phyloP scores from a whole-genome alignment of 2,329 filamentous ascomycete genomes.

The Trichoderma atroviride region DNA sequence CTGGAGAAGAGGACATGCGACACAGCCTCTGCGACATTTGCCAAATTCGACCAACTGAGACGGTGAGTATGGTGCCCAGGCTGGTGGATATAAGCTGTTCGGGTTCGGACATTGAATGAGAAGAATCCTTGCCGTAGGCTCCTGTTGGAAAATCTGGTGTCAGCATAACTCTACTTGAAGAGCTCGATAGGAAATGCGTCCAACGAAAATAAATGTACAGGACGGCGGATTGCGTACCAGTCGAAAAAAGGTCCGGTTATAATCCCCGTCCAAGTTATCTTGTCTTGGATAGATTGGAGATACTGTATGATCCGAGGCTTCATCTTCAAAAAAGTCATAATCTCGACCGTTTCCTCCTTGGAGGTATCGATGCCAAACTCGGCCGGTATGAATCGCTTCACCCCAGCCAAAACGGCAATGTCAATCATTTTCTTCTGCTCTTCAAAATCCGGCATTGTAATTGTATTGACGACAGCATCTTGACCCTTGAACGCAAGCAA shows the following conservation, averaged over 20 bases:
- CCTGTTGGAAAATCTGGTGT: neutral
- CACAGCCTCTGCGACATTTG: neutral
- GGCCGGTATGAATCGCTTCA: neutral
- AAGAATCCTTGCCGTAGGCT: constrained; percentile 12
- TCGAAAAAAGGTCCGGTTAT: constrained; percentile 1
- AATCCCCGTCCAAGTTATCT: neutral
- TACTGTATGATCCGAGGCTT: constrained; percentile 5
- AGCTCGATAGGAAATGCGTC: no score
- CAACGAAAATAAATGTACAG: neutral
- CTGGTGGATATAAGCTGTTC: neutral
- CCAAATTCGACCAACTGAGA: constrained; percentile 1
- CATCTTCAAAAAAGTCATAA: neutral
- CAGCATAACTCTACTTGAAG: neutral
- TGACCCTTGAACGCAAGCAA: constrained; percentile 3
- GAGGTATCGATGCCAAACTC: constrained; percentile 11
- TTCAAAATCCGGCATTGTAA: constrained; percentile 9
- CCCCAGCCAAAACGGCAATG: constrained; percentile 1
- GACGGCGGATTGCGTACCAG: neutral
- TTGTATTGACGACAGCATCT: constrained; percentile 4
- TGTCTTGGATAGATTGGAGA: neutral
- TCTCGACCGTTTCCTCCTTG: constrained; percentile 3
- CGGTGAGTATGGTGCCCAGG: neutral
- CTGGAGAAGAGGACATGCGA: neutral
- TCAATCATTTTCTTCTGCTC: constrained; percentile 14
- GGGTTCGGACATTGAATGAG: neutral